Evolutionary conservation across 2,329 filamentous ascomycete genomes (phyloP), one percentile per base, ranked within the genome.

Genomic region (Epichloe gansuensis): DNA sequence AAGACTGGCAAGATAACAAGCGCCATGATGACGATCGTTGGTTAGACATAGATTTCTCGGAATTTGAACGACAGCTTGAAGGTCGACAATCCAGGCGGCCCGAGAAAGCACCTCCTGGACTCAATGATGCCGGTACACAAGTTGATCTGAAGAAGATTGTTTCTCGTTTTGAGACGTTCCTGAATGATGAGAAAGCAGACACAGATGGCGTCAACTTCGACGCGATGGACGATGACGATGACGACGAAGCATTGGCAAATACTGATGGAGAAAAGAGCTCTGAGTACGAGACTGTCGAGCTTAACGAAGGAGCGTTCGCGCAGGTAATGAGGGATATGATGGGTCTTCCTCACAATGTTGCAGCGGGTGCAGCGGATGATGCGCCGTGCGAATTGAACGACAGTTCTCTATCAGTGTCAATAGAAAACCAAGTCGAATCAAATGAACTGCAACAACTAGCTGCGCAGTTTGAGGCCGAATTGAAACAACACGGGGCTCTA

Each of bases 291-390:
- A 84, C 85, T 45, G 80, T 87, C 5, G 85, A 82, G 52, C 91
- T 94, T 58, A 82, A 95, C 57, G 90, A 97, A 65, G 80, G 83
- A 38, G 85, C 91, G 51, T 95, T 96, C 59, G 77, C 85, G 8
- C 79, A 74, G 50, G 89, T 95, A 77, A 95, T 98, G 88, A 81
- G 82, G 54, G 87, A 94, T 63, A 90, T 94, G 83, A 90, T 93
- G 84, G 87, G 87, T 0, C 73, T 82, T 44, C 73, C 75, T 27
- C 43, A 47, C 15, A 2, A 31, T 34, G 25, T n/a, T 35, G 38
- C 35, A 41, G 43, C 27, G 9, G 43, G 6, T 23, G 40, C 23
- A n/a, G 21, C 21, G 3, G 8, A 21, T 12, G 15, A 42, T 21
- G 23, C 8, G 15, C 7, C 13, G 12, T 2, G 35, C 11, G 9